These are phyloP conservation scores for Pontederia paniculata DNA, from an alignment of 176 grass and related monocot species.

Conservation along the genomic window DNA sequence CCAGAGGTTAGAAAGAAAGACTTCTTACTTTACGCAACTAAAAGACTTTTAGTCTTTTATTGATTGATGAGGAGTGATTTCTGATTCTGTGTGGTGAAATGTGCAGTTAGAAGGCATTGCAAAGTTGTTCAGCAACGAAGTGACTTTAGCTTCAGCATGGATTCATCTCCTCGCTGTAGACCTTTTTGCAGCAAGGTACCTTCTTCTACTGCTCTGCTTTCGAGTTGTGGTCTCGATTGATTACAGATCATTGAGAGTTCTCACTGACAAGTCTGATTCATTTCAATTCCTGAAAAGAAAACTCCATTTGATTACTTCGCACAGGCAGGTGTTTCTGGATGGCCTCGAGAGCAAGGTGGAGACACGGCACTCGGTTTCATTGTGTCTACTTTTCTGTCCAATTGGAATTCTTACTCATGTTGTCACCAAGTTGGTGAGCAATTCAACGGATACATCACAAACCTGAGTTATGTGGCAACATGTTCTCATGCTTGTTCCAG, in stretches of 20 bases:
- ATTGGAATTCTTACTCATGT: conserved; percentile 58
- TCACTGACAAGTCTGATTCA: too few relatives aligned
- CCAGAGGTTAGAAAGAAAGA: conserved; percentile 55
- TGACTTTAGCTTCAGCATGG: conserved; percentile 88
- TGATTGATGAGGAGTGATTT: background rate
- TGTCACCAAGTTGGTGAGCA: conserved; percentile 43
- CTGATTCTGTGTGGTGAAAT: background rate
- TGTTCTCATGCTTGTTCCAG: background rate
- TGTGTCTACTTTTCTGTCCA: conserved; percentile 95
- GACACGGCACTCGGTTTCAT: conserved; percentile 69
- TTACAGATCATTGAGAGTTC: too few relatives aligned
- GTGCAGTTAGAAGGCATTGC: conserved; percentile 56
- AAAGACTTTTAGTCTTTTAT: too few relatives aligned
- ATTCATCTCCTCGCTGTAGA: conserved; percentile 93
- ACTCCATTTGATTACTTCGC: background rate
- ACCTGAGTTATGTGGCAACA: conserved; percentile 6
- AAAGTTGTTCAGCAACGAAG: conserved; percentile 79
- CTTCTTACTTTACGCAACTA: too few relatives aligned
- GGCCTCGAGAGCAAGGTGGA: conserved; percentile 80
- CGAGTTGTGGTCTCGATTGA: too few relatives aligned
- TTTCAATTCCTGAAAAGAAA: background rate
- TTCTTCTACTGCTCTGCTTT: background rate
- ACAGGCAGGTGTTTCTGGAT: conserved; percentile 90
- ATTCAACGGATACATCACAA: conserved; percentile 27
- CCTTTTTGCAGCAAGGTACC: conserved; percentile 73